A percentile compares a stretch with the other conserved stretches of the same genome.
Evolutionary conservation across 441 rosid species (phyloP).

Genomic region (Macaranga tanarius): DNA sequence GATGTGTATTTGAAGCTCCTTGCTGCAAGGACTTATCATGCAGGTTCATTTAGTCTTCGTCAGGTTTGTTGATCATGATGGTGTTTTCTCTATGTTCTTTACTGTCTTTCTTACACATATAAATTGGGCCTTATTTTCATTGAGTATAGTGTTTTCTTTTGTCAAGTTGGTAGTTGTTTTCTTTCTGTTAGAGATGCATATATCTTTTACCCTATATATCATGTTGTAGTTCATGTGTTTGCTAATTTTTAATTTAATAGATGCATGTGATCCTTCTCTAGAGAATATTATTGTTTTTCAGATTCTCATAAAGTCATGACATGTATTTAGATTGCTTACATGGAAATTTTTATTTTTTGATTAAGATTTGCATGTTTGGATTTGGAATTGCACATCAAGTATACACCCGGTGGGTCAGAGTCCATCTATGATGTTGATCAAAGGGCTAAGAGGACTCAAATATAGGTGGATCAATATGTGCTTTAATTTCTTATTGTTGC

Average conservation of each 20-base stretch:
- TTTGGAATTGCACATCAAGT: conserved; percentile 78
- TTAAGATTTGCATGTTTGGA: conserved; percentile 68
- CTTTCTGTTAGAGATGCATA: neutral
- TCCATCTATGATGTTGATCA: conserved; percentile 75
- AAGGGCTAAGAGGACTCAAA: conserved; percentile 64
- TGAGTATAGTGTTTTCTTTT: neutral
- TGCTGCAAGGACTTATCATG: conserved; percentile 90
- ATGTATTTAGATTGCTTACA: conserved; percentile 5
- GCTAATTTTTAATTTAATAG: neutral
- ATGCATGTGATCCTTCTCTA: neutral
- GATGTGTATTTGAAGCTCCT: conserved; percentile 82
- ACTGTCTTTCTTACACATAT: neutral
- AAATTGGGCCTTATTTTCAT: neutral
- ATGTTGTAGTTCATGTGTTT: neutral
- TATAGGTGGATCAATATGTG: no score
- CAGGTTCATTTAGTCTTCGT: conserved; percentile 86
- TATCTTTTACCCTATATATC: conserved; percentile 4
- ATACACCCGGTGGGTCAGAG: conserved; percentile 69
- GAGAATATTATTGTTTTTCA: neutral
- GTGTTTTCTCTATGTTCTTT: neutral
- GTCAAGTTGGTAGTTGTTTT: neutral
- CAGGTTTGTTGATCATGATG: conserved; percentile 52
- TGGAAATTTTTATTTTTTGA: conserved; percentile 40
- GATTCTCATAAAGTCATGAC: neutral
- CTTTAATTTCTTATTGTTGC: no score